Evolutionary conservation across 2,329 filamentous ascomycete genomes (phyloP).

Genomic region (Pseudocercospora fuligena): DNA sequence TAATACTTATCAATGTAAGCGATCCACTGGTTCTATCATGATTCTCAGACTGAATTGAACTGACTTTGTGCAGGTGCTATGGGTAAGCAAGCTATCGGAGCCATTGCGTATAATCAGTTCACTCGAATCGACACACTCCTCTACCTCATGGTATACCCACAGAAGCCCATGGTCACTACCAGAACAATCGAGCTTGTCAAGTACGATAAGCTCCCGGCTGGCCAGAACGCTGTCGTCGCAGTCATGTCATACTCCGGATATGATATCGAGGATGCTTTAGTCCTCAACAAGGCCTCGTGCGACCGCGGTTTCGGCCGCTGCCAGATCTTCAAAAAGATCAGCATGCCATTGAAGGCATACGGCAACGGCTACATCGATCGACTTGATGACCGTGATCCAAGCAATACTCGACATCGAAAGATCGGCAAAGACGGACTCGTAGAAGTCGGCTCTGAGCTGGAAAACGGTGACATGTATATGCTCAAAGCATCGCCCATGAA

Average conservation of each 20-base stretch:
- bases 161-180: constrained; percentile 96
- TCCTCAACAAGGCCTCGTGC: constrained; percentile 93
- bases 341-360: constrained; percentile 84
- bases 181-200: constrained; percentile 95
- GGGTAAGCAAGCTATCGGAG: constrained; percentile 99
- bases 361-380: constrained; percentile 73
- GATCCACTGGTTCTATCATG: neutral
- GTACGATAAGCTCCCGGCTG: constrained; percentile 95
- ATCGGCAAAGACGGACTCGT: constrained; percentile 88
- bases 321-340: constrained; percentile 96
- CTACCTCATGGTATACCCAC: constrained; percentile 96
- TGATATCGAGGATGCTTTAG: constrained; percentile 97
- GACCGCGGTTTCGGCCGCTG: constrained; percentile 95
- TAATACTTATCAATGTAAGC: constrained; percentile 65
- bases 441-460: constrained; percentile 79
- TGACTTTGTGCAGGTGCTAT: constrained; percentile 89
- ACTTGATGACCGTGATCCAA: constrained; percentile 62
- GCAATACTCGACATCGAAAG: constrained; percentile 63
- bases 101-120: constrained; percentile 98
- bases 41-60: neutral
- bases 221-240: constrained; percentile 95
- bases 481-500: constrained; percentile 88
- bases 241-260: constrained; percentile 99
- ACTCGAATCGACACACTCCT: constrained; percentile 94
- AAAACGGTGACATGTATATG: constrained; percentile 81